Percentiles rank a stretch among this genome's conserved stretches.
Conservation (phyloP, 192 early-diverging fungal genomes). For the Pecoramyces ruminantium region DNA sequence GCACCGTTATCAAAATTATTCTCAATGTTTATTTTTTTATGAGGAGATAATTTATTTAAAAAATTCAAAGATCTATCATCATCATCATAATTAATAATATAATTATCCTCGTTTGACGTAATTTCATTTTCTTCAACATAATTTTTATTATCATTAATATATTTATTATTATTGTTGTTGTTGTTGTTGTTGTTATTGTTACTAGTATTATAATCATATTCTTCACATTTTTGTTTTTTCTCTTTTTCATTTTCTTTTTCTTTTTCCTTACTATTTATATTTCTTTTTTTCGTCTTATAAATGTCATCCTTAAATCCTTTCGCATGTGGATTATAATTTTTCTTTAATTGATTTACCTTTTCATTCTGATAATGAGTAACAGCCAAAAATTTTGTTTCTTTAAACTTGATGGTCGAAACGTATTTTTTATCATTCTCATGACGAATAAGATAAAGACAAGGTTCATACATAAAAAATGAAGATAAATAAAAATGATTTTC, state of each 20-base stretch:
- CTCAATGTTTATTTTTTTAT: too few species aligned
- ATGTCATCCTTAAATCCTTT: slow-evolving; percentile 30
- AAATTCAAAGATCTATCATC: too few species aligned
- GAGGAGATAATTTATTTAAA: too few species aligned
- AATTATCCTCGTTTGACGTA: too few species aligned
- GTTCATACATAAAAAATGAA: slow-evolving; percentile 31
- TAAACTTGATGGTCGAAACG: slow-evolving; percentile 11
- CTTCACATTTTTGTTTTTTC: not conserved
- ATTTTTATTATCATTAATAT: not conserved
- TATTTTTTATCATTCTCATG: slow-evolving; percentile 1
- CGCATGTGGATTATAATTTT: slow-evolving; percentile 37
- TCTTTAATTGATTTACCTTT: slow-evolving; percentile 32
- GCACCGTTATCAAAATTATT: too few species aligned
- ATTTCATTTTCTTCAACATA: not conserved
- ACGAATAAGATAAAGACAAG: slow-evolving; percentile 25
- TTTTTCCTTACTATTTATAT: too few species aligned
- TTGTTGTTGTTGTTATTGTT: too few species aligned
- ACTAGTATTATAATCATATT: too few species aligned
- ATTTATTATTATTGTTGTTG: not conserved
- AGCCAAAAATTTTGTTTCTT: slow-evolving; percentile 31
- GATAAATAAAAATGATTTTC: slow-evolving; percentile 14
- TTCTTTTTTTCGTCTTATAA: slow-evolving; percentile 5
- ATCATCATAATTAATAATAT: too few species aligned
- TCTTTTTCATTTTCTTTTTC: not conserved
- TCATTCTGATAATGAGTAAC: slow-evolving; percentile 45